Evolutionary conservation across 1,284 basidiomycete species (phyloP).

Genomic region (Cryptococcus amylolentus): DNA sequence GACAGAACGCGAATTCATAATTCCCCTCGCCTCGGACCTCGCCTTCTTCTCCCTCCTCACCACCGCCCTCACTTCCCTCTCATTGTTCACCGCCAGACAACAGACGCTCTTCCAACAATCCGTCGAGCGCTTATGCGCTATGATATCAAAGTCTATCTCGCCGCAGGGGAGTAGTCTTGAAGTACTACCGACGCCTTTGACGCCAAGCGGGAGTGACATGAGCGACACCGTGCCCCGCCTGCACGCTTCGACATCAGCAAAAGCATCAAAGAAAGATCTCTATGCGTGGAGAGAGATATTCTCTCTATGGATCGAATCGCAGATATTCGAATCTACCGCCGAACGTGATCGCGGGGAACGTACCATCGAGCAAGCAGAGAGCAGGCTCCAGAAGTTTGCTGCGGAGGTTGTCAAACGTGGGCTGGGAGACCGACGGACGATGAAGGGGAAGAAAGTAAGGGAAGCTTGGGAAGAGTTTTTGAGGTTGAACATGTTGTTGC

Average conservation of each 20-base stretch:
- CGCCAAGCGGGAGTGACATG: slow-evolving; percentile 6
- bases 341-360: slow-evolving; percentile 74
- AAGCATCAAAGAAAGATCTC: slow-evolving; percentile 58
- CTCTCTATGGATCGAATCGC: slow-evolving; percentile 76
- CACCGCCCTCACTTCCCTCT: slow-evolving; percentile 66
- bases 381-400: slow-evolving; percentile 66
- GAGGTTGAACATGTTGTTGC: slow-evolving; percentile 71
- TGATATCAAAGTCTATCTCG: slow-evolving; percentile 61
- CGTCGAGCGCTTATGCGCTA: slow-evolving; percentile 60
- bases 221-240: neutral
- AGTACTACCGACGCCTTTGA: slow-evolving; percentile 27
- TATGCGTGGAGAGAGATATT: slow-evolving; percentile 92
- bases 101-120: slow-evolving; percentile 63
- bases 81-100: slow-evolving; percentile 62
- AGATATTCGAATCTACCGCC: slow-evolving; percentile 78
- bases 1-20: slow-evolving; percentile 60
- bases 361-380: slow-evolving; percentile 68
- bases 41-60: slow-evolving; percentile 78
- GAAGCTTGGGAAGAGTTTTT: slow-evolving; percentile 74
- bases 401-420: slow-evolving; percentile 63
- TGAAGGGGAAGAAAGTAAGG: slow-evolving; percentile 63
- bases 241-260: neutral
- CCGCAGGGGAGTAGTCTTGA: slow-evolving; percentile 51
- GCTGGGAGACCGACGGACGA: slow-evolving; percentile 58
- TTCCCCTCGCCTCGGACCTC: slow-evolving; percentile 75